Percentiles rank a stretch among this genome's conserved stretches.
These are phyloP conservation scores for Cymbopogon flexuosus DNA, from an alignment of 202 grass and related monocot species.

Conservation along the genomic window DNA sequence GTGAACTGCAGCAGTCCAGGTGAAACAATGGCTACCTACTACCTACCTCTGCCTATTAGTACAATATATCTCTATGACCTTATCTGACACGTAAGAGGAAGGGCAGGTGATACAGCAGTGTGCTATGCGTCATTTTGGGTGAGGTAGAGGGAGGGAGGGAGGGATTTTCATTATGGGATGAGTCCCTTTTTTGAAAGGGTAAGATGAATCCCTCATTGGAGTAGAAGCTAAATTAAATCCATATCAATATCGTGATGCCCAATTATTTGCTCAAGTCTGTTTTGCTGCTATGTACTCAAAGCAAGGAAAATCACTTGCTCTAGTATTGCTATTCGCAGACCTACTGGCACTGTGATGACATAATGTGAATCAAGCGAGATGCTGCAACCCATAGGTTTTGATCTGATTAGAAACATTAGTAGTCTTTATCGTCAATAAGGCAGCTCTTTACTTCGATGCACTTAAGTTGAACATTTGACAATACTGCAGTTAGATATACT, in stretches of 20 bases:
- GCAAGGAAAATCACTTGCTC: not conserved
- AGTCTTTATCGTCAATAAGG: not conserved
- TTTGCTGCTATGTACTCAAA: not conserved
- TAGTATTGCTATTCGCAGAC: not conserved
- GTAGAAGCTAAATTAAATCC: not conserved
- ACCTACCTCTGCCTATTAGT: not conserved
- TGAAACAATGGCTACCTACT: not conserved
- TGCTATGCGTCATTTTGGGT: not conserved
- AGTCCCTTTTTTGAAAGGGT: no score
- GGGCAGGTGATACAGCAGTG: not conserved
- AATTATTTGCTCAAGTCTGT: not conserved
- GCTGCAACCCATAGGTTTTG: not conserved
- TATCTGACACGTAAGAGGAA: not conserved
- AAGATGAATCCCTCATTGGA: not conserved
- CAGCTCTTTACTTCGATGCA: not conserved
- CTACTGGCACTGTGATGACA: not conserved
- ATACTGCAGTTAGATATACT: not conserved
- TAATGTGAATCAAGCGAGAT: not conserved
- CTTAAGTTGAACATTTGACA: not conserved
- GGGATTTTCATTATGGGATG: not conserved
- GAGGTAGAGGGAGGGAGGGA: not conserved
- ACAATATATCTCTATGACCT: not conserved
- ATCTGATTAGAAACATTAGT: not conserved
- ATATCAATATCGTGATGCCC: not conserved
- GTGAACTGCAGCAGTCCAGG: not conserved